These are phyloP conservation scores for Crepidotus variabilis DNA, from an alignment of 768 basidiomycete species.

Conservation along the genomic window DNA sequence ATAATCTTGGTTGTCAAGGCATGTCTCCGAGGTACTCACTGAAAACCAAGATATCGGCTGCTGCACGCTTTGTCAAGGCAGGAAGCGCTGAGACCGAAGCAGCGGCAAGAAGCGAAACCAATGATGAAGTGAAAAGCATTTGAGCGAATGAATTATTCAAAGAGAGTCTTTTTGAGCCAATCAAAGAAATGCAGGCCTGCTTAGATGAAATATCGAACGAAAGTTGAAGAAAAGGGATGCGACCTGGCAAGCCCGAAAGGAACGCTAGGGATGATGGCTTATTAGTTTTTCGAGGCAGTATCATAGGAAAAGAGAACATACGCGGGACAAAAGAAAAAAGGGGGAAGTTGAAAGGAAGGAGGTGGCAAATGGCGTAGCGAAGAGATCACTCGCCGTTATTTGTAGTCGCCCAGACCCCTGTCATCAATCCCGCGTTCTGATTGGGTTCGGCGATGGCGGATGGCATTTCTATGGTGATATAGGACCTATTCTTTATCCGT, in stretches of 20 bases:
- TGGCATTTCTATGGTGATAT: slow-evolving; percentile 27
- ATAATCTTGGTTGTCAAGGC: background rate
- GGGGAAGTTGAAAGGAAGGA: slow-evolving; percentile 3
- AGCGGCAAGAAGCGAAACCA: slow-evolving; percentile 38
- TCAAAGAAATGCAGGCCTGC: slow-evolving; percentile 37
- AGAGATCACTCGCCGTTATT: slow-evolving; percentile 34
- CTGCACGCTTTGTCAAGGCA: slow-evolving; percentile 36
- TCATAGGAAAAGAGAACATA: slow-evolving; percentile 21
- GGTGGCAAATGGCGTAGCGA: slow-evolving; percentile 23
- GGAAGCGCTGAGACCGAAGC: slow-evolving; percentile 43
- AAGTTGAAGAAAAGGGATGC: slow-evolving; percentile 41
- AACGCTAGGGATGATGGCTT: slow-evolving; percentile 26
- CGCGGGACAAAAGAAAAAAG: slow-evolving; percentile 24
- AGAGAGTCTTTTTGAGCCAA: slow-evolving; percentile 22
- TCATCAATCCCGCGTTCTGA: slow-evolving; percentile 23
- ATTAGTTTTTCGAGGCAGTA: slow-evolving; percentile 3
- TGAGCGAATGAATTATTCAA: slow-evolving; percentile 20
- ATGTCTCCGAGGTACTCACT: slow-evolving; percentile 37
- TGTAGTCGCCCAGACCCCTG: slow-evolving; percentile 15
- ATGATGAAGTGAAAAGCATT: slow-evolving; percentile 46
- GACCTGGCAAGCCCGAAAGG: slow-evolving; percentile 69
- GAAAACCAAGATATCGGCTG: slow-evolving; percentile 51
- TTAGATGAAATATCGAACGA: slow-evolving; percentile 34
- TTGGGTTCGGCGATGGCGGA: slow-evolving; percentile 28
- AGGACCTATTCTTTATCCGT: background rate